phyloP scores from a whole-genome alignment of 2,329 filamentous ascomycete species.

The Neobulgaria alba region DNA sequence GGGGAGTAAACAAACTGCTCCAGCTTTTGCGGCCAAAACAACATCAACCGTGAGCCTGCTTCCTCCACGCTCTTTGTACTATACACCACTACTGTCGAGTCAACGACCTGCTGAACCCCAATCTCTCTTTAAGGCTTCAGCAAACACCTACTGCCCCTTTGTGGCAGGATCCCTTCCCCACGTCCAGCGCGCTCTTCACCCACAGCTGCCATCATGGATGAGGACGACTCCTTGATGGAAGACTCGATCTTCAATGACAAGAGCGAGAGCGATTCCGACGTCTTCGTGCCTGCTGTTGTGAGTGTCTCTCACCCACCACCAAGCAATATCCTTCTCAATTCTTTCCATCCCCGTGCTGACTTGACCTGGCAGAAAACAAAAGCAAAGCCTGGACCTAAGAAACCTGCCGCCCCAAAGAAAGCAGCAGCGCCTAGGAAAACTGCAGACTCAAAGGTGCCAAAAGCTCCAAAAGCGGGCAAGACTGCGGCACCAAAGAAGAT shows the following conservation, averaged over 20 bases:
- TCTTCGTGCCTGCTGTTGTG: conserved; percentile 43
- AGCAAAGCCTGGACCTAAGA: conserved; percentile 39
- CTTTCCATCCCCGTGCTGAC: not conserved
- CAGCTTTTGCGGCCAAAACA: too few relatives aligned
- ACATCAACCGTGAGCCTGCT: too few relatives aligned
- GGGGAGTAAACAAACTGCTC: too few relatives aligned
- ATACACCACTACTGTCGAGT: not conserved
- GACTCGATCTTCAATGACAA: conserved; percentile 50
- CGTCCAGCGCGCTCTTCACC: not conserved
- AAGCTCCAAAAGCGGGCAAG: conserved; percentile 16
- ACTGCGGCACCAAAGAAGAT: conserved; percentile 23
- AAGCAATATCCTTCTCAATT: not conserved
- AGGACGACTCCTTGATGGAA: conserved; percentile 37
- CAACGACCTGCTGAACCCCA: conserved; percentile 1
- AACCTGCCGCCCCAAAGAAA: conserved; percentile 37
- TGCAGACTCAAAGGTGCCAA: conserved; percentile 17
- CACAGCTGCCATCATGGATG: conserved; percentile 2
- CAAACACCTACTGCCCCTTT: too few relatives aligned
- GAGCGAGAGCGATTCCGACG: conserved; percentile 50
- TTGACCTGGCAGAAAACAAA: conserved; percentile 44
- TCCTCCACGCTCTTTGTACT: not conserved
- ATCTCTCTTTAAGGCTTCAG: too few relatives aligned
- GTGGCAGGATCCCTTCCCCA: not conserved
- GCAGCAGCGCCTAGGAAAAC: too few relatives aligned
- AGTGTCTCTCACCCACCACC: conserved; percentile 11